Percentiles rank a stretch among this genome's conserved stretches.
Conservation (phyloP, 2,329 filamentous ascomycete species). For the Bipolaris victoriae region DNA sequence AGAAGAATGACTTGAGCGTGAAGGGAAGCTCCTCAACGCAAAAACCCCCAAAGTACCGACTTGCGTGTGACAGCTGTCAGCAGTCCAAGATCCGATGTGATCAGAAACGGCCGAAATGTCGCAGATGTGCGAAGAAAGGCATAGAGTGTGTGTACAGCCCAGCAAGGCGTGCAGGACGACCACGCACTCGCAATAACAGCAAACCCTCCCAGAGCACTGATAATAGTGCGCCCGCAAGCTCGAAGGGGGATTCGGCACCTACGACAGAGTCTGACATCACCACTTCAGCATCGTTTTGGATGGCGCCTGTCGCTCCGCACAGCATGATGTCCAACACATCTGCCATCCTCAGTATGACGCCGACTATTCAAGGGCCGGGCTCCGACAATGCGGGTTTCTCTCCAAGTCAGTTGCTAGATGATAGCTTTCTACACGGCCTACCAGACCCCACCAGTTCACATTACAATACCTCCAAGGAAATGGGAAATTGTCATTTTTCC, state of each 20-base stretch:
- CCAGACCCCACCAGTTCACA: constrained; percentile 4
- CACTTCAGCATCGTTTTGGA: not conserved
- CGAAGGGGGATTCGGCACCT: not conserved
- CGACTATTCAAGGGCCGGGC: not conserved
- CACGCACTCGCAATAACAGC: constrained; percentile 11
- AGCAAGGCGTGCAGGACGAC: constrained; percentile 11
- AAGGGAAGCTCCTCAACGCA: constrained; percentile 1
- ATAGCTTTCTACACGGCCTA: constrained; percentile 4
- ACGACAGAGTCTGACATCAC: constrained; percentile 1
- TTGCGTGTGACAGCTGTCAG: constrained; percentile 15
- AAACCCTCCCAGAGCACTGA: not conserved
- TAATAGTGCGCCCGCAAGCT: not conserved
- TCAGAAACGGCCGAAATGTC: constrained; percentile 12
- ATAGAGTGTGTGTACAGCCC: constrained; percentile 14
- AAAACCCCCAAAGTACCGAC: constrained; percentile 12
- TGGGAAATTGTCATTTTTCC: not conserved
- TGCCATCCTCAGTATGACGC: not conserved
- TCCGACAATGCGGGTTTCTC: constrained; percentile 8
- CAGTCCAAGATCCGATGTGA: constrained; percentile 15
- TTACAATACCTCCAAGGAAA: constrained; percentile 3
- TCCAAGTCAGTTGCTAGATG: constrained; percentile 1
- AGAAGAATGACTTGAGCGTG: constrained; percentile 4
- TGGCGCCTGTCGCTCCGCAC: not conserved
- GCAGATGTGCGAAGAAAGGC: constrained; percentile 16
- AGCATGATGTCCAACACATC: not conserved